phyloP scores from a whole-genome alignment of 768 basidiomycete species.

The Hygrophorus russula region DNA sequence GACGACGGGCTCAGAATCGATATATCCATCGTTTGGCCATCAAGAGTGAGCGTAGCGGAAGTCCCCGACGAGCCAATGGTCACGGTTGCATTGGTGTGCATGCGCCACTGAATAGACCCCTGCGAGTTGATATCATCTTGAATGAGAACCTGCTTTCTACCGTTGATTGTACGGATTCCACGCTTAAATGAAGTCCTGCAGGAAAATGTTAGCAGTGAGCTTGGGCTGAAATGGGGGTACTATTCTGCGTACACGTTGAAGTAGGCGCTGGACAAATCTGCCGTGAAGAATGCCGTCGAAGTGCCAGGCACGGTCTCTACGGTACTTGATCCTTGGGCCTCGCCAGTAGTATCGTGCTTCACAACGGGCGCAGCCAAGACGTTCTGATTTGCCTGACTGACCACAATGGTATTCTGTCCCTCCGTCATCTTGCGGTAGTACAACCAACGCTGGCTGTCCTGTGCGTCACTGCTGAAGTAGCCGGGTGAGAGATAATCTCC shows the following conservation, averaged over 20 bases:
- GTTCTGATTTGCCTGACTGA: conserved; percentile 70
- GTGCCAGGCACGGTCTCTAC: conserved; percentile 47
- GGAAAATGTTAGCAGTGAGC: conserved; percentile 9
- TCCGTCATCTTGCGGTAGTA: conserved; percentile 97
- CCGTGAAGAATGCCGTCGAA: conserved; percentile 76
- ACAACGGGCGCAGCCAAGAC: conserved; percentile 55
- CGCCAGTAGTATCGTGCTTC: conserved; percentile 39
- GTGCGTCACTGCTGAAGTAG: conserved; percentile 72
- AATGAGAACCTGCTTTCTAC: conserved; percentile 76
- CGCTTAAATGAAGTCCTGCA: conserved; percentile 63
- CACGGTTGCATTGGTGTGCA: conserved; percentile 92
- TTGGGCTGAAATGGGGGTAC: not conserved
- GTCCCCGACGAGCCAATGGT: conserved; percentile 32
- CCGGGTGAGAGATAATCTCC: conserved; percentile 63
- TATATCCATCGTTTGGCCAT: conserved; percentile 54
- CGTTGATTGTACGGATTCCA: conserved; percentile 76
- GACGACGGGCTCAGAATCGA: conserved; percentile 52
- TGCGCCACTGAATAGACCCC: conserved; percentile 69
- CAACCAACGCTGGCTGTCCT: conserved; percentile 65
- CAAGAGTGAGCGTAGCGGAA: conserved; percentile 67
- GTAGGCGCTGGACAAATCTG: conserved; percentile 72
- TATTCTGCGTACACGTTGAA: conserved; percentile 45
- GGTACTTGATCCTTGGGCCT: conserved; percentile 77
- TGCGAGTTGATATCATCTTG: conserved; percentile 80
- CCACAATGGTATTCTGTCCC: conserved; percentile 90